phyloP scores from a whole-genome alignment of 2,329 filamentous ascomycete species.

The Penicillium sp. region DNA sequence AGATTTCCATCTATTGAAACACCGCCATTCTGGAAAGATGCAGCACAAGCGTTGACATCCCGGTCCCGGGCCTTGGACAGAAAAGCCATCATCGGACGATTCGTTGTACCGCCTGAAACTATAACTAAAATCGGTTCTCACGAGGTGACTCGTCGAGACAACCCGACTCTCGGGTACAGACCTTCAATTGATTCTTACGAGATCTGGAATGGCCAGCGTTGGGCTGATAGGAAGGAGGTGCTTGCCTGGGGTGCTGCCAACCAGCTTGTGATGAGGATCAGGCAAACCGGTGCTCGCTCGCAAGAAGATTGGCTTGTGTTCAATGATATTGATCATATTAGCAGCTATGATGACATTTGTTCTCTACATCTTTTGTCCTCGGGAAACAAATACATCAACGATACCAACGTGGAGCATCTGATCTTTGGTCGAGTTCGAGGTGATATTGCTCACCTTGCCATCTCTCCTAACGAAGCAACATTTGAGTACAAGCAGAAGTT shows the following conservation, averaged over 20 bases:
- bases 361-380: conserved; percentile 50
- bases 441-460: conserved; percentile 44
- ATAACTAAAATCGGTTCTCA: conserved; percentile 39
- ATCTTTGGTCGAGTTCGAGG: conserved; percentile 58
- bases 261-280: conserved; percentile 52
- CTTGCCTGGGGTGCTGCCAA: conserved; percentile 61
- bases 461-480: conserved; percentile 29
- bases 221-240: conserved; percentile 53
- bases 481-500: conserved; percentile 41
- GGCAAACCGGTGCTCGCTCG: conserved; percentile 39
- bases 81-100: conserved; percentile 54
- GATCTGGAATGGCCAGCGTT: conserved; percentile 46
- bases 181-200: conserved; percentile 60
- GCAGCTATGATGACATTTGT: conserved; percentile 60
- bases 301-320: conserved; percentile 51
- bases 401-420: conserved; percentile 44
- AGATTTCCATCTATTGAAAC: conserved; percentile 48
- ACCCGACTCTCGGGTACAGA: conserved; percentile 55
- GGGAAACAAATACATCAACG: conserved; percentile 39
- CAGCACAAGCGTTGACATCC: conserved; percentile 55
- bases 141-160: conserved; percentile 44
- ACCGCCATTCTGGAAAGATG: conserved; percentile 48
- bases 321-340: conserved; percentile 49
- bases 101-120: conserved; percentile 47
- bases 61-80: conserved; percentile 57